Percentiles rank a stretch among this genome's conserved stretches.
phyloP scores from a whole-genome alignment of 768 basidiomycete genomes.

The Serendipita sp. region DNA sequence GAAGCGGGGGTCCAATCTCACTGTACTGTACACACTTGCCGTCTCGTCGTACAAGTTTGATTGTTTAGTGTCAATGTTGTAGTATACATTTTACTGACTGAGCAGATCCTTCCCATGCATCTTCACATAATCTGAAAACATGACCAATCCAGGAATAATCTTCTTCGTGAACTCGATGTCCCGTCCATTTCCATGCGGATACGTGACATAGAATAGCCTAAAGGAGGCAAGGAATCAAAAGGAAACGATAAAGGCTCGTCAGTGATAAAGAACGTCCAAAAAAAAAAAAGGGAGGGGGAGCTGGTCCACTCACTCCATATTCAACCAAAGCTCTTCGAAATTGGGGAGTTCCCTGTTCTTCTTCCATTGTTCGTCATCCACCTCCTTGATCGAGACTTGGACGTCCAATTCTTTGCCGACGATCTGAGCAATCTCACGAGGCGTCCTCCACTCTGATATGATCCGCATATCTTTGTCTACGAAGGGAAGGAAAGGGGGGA shows the following conservation, averaged over 20 bases:
- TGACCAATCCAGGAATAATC: neutral
- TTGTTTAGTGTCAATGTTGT: too few relatives aligned
- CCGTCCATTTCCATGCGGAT: neutral
- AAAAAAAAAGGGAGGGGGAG: neutral
- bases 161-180: neutral
- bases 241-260: too few relatives aligned
- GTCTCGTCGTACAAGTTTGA: too few relatives aligned
- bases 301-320: neutral
- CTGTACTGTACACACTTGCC: too few relatives aligned
- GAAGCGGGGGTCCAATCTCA: too few relatives aligned
- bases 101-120: too few relatives aligned
- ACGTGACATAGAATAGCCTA: neutral
- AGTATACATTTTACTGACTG: too few relatives aligned
- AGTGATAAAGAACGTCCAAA: neutral
- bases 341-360: neutral
- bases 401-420: neutral
- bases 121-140: too few relatives aligned
- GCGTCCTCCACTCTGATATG: neutral
- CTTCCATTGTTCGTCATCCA: slow-evolving; percentile 1
- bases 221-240: neutral
- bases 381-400: neutral
- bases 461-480: slow-evolving; percentile 7
- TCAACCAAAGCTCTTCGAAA: slow-evolving; percentile 7
- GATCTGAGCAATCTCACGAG: neutral
- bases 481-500: neutral